Base-by-base conservation (phyloP, 129 eudicot species). In the Arctium lappa region DNA sequence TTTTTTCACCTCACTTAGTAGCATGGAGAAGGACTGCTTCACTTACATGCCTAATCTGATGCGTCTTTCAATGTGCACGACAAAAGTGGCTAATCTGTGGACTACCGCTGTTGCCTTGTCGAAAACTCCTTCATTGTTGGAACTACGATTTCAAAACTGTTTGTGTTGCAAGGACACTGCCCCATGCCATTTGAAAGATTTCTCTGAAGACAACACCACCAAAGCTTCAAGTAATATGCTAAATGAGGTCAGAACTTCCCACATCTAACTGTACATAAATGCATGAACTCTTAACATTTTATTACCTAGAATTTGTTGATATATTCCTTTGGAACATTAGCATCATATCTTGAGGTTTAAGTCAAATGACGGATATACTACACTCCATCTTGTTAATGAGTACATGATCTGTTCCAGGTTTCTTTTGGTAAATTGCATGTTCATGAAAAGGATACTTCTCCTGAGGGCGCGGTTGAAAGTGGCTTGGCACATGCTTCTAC, bases 71-170 rank as follows among this genome's bases (percentile, higher is more conserved):
- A 82, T 92, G 90, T 92, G 93, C 66, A 90, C 85, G 9, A 87
- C 97, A 80, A 81, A 86, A 73, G 79, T 92, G 27, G 70, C 91
- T 69, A 81, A 92, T 89, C 87, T 89, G 6, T 89, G 92, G 92
- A 89, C 97, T 27, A 88, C 93, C 1, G 81, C 84, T 72, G 93
- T 89, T 16, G 89, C 92, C 70, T 81, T 92, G 40, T 86, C 86
- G 39, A 89, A 87, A 82, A 92, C 88, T 83, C 86, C 90, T 79
- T 89, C 91, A 0, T 82, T 92, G 70, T 74, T 76, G 22, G 88
- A 92, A 84, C 86, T 92, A 0, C 88, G 93, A 44, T 92, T 92
- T 85, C 97, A 92, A 78, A 92, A 86, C 70, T 92, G 93, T 44
- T 63, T 86, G 72, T 89, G 90, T 73, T 86, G 93, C 80, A 83